Evolutionary conservation across 1,284 basidiomycete species (phyloP).

Genomic region (Tilletia setariae): DNA sequence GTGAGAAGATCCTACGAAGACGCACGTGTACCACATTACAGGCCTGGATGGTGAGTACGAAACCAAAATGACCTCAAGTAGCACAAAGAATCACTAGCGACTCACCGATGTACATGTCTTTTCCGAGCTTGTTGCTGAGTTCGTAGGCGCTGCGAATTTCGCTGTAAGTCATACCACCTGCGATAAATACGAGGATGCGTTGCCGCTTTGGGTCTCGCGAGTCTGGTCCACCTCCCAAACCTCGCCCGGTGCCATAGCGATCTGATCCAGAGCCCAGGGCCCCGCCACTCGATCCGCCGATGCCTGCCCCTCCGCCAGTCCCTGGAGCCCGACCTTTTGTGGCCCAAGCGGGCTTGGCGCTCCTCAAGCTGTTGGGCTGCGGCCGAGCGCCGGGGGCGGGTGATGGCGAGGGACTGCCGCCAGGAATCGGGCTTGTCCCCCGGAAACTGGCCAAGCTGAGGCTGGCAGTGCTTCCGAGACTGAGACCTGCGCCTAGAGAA

Average conservation of each 20-base stretch:
- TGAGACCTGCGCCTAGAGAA: not conserved
- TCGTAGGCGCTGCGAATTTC: constrained; percentile 87
- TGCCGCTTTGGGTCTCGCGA: constrained; percentile 64
- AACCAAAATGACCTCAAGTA: too few species aligned
- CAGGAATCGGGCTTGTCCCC: not conserved
- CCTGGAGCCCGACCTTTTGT: constrained; percentile 15
- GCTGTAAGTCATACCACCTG: constrained; percentile 93
- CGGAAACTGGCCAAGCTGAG: constrained; percentile 13
- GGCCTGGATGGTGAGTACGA: too few species aligned
- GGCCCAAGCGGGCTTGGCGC: constrained; percentile 45
- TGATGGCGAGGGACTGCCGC: not conserved
- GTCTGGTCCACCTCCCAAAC: not conserved
- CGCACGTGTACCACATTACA: not conserved
- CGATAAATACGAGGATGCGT: constrained; percentile 84
- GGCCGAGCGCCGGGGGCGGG: constrained; percentile 15
- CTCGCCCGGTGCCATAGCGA: constrained; percentile 8
- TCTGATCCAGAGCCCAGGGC: not conserved
- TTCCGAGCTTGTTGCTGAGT: constrained; percentile 70
- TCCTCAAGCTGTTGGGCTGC: constrained; percentile 34
- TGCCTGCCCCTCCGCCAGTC: not conserved
- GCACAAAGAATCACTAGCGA: constrained; percentile 19
- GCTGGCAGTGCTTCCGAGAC: not conserved
- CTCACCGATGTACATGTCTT: constrained; percentile 86
- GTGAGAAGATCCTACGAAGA: constrained; percentile 76
- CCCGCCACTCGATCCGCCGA: not conserved